Conservation (phyloP, 1,139 yeast species). For the Candida sp. region DNA sequence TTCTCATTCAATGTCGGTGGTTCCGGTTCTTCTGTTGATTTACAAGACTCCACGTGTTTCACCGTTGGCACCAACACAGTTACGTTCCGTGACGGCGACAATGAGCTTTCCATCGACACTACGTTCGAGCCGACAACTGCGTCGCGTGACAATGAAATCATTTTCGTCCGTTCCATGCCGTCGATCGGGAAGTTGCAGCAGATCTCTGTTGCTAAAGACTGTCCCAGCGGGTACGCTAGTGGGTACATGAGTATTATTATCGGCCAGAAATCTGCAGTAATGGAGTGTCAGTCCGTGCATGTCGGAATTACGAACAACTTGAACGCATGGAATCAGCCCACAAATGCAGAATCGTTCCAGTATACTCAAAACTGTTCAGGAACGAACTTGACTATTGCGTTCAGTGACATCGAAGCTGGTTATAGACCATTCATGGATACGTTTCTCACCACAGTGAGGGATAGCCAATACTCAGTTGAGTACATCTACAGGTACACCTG, state of each 20-base stretch:
- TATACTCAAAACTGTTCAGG: slow-evolving; percentile 18
- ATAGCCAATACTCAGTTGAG: not conserved
- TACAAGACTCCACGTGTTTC: slow-evolving; percentile 19
- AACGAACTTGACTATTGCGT: slow-evolving; percentile 14
- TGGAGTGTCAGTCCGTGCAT: slow-evolving; percentile 21
- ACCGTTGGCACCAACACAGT: slow-evolving; percentile 25
- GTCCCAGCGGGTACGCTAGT: slow-evolving; percentile 41
- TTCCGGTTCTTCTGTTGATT: slow-evolving; percentile 19
- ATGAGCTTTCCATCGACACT: not conserved
- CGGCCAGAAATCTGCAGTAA: slow-evolving; percentile 49
- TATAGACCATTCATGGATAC: slow-evolving; percentile 23
- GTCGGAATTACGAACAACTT: slow-evolving; percentile 21
- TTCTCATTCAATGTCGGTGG: slow-evolving; percentile 28
- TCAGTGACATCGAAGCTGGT: slow-evolving; percentile 28
- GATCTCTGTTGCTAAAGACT: slow-evolving; percentile 21
- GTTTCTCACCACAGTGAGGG: not conserved
- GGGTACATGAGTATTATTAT: slow-evolving; percentile 22
- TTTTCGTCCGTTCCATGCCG: slow-evolving; percentile 13
- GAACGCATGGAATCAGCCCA: slow-evolving; percentile 25
- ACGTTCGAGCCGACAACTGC: slow-evolving; percentile 2
- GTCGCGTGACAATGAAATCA: not conserved
- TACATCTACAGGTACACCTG: not conserved
- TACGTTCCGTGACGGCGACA: slow-evolving; percentile 24
- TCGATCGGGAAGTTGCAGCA: slow-evolving; percentile 15
- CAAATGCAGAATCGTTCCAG: slow-evolving; percentile 13